Evolutionary conservation across 2,329 filamentous ascomycete species (phyloP).

Genomic region (Escovopsis weberi): DNA sequence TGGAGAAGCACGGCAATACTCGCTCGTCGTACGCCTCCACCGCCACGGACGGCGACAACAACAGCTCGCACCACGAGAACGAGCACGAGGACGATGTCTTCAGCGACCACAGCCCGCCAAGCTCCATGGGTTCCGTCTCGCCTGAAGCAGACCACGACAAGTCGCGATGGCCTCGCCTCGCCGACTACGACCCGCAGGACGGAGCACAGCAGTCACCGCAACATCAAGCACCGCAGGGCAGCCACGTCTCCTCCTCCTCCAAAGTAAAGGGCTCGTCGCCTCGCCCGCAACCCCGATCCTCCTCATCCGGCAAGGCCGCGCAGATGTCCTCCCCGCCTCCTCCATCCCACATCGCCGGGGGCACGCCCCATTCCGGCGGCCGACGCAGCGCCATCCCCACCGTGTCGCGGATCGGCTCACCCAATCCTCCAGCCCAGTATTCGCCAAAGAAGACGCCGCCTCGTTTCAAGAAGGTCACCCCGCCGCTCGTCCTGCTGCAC

Average conservation of each 20-base stretch:
- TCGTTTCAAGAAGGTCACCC: conserved; percentile 40
- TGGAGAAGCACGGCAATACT: neutral
- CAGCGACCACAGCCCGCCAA: conserved; percentile 41
- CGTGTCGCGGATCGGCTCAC: conserved; percentile 43
- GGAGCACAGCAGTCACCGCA: conserved; percentile 1
- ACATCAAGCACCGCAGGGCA: no score
- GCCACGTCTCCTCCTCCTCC: conserved; percentile 33
- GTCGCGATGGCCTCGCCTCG: conserved; percentile 28
- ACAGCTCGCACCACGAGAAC: conserved; percentile 35
- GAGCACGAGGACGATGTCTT: conserved; percentile 43
- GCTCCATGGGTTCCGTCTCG: conserved; percentile 37
- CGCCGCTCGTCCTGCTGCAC: conserved; percentile 63
- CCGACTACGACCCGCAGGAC: conserved; percentile 35
- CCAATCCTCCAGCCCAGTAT: conserved; percentile 34
- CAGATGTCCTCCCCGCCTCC: conserved; percentile 56
- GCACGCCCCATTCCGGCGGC: conserved; percentile 35
- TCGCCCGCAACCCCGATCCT: conserved; percentile 52
- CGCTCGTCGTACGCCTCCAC: neutral
- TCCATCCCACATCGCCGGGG: conserved; percentile 41
- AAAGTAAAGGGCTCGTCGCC: conserved; percentile 37
- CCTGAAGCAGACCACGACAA: conserved; percentile 19
- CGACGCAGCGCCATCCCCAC: conserved; percentile 33
- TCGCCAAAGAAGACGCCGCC: conserved; percentile 44
- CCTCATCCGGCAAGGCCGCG: conserved; percentile 53
- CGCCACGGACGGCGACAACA: conserved; percentile 19